These are phyloP conservation scores for Amanita pallidorosea DNA, from an alignment of 768 basidiomycete genomes.

Conservation along the genomic window DNA sequence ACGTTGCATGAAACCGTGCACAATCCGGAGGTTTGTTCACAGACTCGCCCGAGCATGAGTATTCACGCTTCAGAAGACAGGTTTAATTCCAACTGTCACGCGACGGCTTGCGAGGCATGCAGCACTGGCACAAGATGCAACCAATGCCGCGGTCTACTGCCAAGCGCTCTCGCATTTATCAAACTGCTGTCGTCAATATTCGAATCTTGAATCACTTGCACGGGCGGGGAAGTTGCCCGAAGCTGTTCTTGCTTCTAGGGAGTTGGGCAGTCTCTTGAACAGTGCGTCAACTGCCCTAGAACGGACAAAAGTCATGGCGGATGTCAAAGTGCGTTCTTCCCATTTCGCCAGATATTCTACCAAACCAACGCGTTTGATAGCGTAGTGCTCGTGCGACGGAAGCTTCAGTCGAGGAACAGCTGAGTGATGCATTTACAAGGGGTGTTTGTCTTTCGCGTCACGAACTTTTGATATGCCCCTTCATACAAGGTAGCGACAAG, in stretches of 20 bases:
- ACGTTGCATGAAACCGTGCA: constrained; percentile 39
- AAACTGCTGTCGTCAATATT: constrained; percentile 37
- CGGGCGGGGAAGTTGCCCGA: constrained; percentile 52
- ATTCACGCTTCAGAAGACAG: constrained; percentile 36
- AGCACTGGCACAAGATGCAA: constrained; percentile 48
- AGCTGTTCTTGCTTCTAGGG: constrained; percentile 36
- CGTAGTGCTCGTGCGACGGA: constrained; percentile 40
- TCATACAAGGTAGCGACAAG: constrained; percentile 30
- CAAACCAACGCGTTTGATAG: constrained; percentile 21
- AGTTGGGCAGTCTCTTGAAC: constrained; percentile 33
- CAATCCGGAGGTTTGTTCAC: constrained; percentile 42
- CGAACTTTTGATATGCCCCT: constrained; percentile 37
- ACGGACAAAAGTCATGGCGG: constrained; percentile 38
- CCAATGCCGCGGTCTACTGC: constrained; percentile 40
- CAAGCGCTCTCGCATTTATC: constrained; percentile 46
- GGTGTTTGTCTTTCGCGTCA: constrained; percentile 41
- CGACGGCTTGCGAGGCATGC: constrained; percentile 47
- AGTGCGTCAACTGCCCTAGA: constrained; percentile 39
- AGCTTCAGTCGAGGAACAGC: constrained; percentile 59
- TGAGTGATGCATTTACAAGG: constrained; percentile 56
- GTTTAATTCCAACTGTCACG: constrained; percentile 54
- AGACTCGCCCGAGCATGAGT: neutral
- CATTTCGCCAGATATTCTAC: constrained; percentile 1
- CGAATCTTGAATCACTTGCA: constrained; percentile 32
- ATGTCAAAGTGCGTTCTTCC: constrained; percentile 43